Conservation (phyloP, 164 flowering plant genomes). For the Stephania japonica region DNA sequence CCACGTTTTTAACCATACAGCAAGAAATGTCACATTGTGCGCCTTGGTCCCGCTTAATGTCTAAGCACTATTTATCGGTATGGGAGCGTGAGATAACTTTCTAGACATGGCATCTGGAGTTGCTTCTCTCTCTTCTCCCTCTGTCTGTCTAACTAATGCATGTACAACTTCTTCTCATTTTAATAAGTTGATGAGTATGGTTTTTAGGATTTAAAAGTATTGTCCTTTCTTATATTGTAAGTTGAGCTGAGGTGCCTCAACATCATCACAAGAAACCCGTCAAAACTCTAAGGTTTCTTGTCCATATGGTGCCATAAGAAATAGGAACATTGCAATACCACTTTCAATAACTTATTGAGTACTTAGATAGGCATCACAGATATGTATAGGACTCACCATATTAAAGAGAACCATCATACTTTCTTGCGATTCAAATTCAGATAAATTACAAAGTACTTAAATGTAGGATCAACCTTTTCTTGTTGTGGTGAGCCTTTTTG, state of each 20-base stretch:
- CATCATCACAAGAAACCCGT: neutral
- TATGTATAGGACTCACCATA: neutral
- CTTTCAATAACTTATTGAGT: neutral
- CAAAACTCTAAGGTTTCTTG: neutral
- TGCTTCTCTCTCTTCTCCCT: too few species aligned
- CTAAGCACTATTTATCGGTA: neutral
- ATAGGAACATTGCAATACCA: neutral
- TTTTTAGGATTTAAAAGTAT: too few species aligned
- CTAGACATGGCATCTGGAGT: neutral
- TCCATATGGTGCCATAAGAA: neutral
- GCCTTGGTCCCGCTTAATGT: neutral
- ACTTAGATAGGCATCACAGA: neutral
- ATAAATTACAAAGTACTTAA: neutral
- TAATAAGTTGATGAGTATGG: too few species aligned
- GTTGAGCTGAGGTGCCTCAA: neutral
- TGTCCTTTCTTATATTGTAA: too few species aligned
- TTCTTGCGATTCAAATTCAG: neutral
- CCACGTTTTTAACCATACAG: neutral
- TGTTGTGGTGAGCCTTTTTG: conserved; percentile 30
- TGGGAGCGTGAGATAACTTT: neutral
- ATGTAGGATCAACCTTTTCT: conserved; percentile 24
- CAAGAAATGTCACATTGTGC: neutral
- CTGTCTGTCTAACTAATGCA: too few species aligned
- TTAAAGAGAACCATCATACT: neutral
- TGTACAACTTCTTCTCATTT: too few species aligned